Percentiles rank a stretch among this genome's conserved stretches.
phyloP scores from a whole-genome alignment of 2,329 filamentous ascomycete genomes.

The Talaromyces sp. region DNA sequence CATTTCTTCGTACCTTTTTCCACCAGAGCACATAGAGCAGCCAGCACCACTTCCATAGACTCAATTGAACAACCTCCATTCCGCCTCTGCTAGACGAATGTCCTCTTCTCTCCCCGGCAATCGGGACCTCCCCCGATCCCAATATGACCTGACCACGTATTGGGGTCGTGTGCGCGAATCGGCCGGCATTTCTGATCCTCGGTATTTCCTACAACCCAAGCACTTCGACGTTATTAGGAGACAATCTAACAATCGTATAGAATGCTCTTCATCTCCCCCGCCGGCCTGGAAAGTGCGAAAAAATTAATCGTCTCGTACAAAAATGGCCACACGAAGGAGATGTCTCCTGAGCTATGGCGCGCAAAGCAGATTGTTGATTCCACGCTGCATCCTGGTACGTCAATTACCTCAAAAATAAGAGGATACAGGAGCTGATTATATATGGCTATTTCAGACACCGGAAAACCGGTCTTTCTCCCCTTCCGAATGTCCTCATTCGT shows the following conservation, averaged over 20 bases:
- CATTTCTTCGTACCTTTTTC: not conserved
- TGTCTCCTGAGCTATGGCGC: conserved; percentile 88
- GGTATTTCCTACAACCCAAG: conserved; percentile 52
- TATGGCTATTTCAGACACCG: conserved; percentile 64
- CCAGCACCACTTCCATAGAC: not conserved
- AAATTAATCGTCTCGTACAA: conserved; percentile 79
- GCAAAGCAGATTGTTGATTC: conserved; percentile 98
- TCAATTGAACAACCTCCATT: not conserved
- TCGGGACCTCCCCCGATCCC: conserved; percentile 84
- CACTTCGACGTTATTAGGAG: no score
- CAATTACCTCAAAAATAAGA: not conserved
- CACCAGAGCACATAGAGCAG: no score
- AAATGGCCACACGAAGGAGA: conserved; percentile 69
- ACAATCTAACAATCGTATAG: conserved; percentile 49
- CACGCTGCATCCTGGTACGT: conserved; percentile 83
- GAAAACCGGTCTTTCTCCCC: conserved; percentile 83
- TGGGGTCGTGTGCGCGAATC: conserved; percentile 91
- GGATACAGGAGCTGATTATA: not conserved
- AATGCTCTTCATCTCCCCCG: conserved; percentile 74
- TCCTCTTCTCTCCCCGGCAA: conserved; percentile 60
- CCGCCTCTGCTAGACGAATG: conserved; percentile 40
- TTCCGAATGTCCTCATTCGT: conserved; percentile 98
- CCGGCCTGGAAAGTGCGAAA: conserved; percentile 84
- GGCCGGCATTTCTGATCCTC: conserved; percentile 86
- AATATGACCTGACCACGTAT: conserved; percentile 89